Evolutionary conservation across 768 basidiomycete genomes (phyloP).

Genomic region (Xerocomellus intermedius): DNA sequence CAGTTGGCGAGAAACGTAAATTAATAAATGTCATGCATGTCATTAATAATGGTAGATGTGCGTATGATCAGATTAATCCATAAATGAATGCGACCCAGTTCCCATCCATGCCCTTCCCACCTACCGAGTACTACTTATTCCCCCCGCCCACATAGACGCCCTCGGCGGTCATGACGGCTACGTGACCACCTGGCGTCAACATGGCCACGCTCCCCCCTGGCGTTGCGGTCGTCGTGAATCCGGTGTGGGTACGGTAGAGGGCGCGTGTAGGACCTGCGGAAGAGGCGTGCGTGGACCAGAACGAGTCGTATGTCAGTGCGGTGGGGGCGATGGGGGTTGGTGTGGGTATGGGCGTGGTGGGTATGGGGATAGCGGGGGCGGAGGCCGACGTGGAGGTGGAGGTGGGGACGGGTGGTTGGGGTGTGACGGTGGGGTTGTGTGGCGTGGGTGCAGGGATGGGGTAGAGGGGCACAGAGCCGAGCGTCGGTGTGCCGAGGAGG

Average conservation of each 20-base stretch:
- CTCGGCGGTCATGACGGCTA: constrained; percentile 32
- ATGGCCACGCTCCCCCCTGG: constrained; percentile 31
- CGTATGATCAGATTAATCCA: constrained; percentile 26
- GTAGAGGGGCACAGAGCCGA: not conserved
- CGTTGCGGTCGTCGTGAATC: constrained; percentile 26
- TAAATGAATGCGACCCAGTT: constrained; percentile 6
- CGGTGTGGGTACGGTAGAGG: constrained; percentile 30
- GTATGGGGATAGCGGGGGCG: not conserved
- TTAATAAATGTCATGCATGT: constrained; percentile 2
- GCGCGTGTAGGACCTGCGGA: constrained; percentile 26
- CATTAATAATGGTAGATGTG: constrained; percentile 21
- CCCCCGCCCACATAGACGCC: constrained; percentile 33
- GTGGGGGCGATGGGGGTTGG: constrained; percentile 16
- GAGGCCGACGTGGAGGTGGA: not conserved
- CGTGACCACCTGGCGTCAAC: constrained; percentile 32
- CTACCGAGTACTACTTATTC: constrained; percentile 1
- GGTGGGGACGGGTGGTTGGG: not conserved
- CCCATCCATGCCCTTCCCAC: not conserved
- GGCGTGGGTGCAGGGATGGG: not conserved
- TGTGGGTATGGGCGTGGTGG: constrained; percentile 4
- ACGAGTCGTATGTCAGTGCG: constrained; percentile 57
- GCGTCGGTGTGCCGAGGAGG: not conserved
- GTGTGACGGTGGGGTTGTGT: not conserved
- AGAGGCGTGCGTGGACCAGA: constrained; percentile 56
- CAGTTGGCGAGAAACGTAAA: not conserved